Conservation (phyloP, 2,329 filamentous ascomycete genomes). For the Monilinia aucupariae region DNA sequence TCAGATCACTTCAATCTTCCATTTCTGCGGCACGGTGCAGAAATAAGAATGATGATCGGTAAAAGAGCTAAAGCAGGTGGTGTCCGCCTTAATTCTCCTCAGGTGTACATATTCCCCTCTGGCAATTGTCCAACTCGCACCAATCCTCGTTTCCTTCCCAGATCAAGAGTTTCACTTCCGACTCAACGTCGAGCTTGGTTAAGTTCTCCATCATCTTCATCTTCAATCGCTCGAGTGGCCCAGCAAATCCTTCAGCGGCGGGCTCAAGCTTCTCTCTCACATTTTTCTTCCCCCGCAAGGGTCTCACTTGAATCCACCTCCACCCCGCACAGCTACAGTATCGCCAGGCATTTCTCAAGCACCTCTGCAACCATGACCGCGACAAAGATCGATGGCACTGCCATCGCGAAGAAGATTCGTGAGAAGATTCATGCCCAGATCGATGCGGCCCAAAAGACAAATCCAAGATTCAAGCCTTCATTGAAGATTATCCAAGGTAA, state of each 20-base stretch:
- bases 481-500: conserved; percentile 92
- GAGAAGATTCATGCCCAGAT: conserved; percentile 78
- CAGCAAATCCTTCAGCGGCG: conserved; percentile 24
- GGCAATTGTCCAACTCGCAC: conserved; percentile 7
- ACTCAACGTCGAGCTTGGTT: conserved; percentile 13
- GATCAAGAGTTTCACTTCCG: conserved; percentile 16
- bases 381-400: conserved; percentile 89
- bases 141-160: background rate
- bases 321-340: conserved; percentile 14
- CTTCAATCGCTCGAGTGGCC: conserved; percentile 17
- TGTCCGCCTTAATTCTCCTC: background rate
- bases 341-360: conserved; percentile 41
- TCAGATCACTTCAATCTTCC: background rate
- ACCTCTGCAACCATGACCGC: conserved; percentile 68
- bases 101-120: conserved; percentile 5
- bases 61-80: conserved; percentile 3
- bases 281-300: conserved; percentile 24
- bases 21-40: background rate
- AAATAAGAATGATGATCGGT: conserved; percentile 14
- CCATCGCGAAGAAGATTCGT: conserved; percentile 87
- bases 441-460: conserved; percentile 69
- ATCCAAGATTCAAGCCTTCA: conserved; percentile 81
- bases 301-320: conserved; percentile 2
- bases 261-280: conserved; percentile 24
- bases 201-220: conserved; percentile 15